Evolutionary conservation across 768 basidiomycete genomes (phyloP).

Genomic region (Harrya chromipes): DNA sequence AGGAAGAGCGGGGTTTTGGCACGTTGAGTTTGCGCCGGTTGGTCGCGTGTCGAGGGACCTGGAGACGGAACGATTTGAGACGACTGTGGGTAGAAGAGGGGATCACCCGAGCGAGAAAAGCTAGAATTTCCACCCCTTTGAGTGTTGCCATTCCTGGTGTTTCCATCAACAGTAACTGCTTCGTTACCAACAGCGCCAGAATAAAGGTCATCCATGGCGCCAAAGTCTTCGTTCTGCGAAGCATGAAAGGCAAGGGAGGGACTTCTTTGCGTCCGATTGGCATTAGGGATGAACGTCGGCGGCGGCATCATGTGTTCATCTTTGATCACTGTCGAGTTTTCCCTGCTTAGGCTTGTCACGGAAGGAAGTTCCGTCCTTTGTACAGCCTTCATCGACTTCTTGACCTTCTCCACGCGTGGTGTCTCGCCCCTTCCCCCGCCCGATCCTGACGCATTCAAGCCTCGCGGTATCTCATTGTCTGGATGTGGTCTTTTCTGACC

Average conservation of each 20-base stretch:
- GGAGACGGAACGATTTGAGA: constrained; percentile 18
- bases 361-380: constrained; percentile 26
- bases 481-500: constrained; percentile 21
- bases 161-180: constrained; percentile 1
- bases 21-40: constrained; percentile 6
- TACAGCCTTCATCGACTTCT: constrained; percentile 38
- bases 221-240: constrained; percentile 19
- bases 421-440: constrained; percentile 30
- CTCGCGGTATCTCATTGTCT: constrained; percentile 24
- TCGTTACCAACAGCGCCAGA: neutral
- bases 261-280: constrained; percentile 11
- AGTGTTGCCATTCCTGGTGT: neutral
- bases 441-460: constrained; percentile 26
- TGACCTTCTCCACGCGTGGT: constrained; percentile 45
- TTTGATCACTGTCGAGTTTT: constrained; percentile 12
- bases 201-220: constrained; percentile 9
- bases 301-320: constrained; percentile 41
- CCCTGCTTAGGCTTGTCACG: constrained; percentile 7
- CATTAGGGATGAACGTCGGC: constrained; percentile 25
- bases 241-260: constrained; percentile 9
- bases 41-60: neutral
- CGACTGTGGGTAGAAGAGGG: constrained; percentile 25
- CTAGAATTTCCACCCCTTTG: neutral
- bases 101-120: constrained; percentile 9
- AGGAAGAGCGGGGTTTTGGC: constrained; percentile 35